Base-by-base conservation (phyloP, 2,329 filamentous ascomycete genomes). In the Orbilia javanica region DNA sequence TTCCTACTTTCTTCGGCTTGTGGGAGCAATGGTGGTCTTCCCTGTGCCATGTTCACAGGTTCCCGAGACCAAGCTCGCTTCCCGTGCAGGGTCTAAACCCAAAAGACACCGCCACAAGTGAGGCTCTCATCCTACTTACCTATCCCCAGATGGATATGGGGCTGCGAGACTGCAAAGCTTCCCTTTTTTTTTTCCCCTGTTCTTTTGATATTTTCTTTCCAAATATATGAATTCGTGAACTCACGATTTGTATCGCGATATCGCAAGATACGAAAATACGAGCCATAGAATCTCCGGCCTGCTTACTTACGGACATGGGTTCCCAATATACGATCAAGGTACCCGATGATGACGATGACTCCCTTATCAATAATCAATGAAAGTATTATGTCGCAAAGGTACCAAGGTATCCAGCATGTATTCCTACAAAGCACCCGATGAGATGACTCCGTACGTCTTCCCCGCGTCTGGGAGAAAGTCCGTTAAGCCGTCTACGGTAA, bases 311-410 rank as follows among this genome's bases (percentile, higher is more conserved):
- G 55, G 42, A n/a, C n/a, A 42, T 22, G 34, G 25, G 31, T 64
- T 15, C 36, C 27, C 39, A 20, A 20, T 29, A 15, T n/a, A n/a
- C 55, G 55, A 60, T 60, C 31, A n/a, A 42, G 31, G 42, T 57
- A 22, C 64, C 46, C 22, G 42, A 44, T 36, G 52, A 66, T 50
- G 66, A 65, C 60, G 72, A 77, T 77, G 73, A 77, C 73, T 77
- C 42, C 66, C 55, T 77, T 77, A 77, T 71, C 73, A 60, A 77
- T 77, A 71, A 18, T 25, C 48, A 10, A 22, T 29, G 36, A 13
- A 13, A 4, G n/a, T 44, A 18, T 44, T 44, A n/a, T 34, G 31
- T 10, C 13, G 8, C 42, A 31, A 25, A 36, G 39, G 29, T 65
- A 15, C 48, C 36, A 65, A 66, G 36, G 64, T 62, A 70, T 36